Conservation (phyloP, 1,139 yeast species). For the Sugiyamaella grinbergsii region DNA sequence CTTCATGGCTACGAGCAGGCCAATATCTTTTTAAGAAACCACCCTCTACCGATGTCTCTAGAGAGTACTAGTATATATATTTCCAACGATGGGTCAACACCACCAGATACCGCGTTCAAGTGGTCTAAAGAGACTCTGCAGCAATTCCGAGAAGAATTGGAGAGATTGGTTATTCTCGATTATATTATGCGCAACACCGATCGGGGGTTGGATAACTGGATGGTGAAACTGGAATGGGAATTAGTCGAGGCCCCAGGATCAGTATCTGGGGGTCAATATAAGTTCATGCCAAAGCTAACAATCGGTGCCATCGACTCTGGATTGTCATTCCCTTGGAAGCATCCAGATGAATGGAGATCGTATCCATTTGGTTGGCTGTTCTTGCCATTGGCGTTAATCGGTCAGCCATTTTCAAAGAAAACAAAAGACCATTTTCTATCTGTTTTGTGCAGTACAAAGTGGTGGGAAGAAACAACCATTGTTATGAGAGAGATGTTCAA, state of each 20-base stretch:
- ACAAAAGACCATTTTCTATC: constrained; percentile 63
- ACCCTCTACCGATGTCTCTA: constrained; percentile 49
- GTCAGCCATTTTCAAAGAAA: constrained; percentile 62
- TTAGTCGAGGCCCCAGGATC: constrained; percentile 26
- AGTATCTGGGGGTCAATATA: constrained; percentile 19
- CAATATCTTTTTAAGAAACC: constrained; percentile 54
- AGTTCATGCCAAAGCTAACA: constrained; percentile 48
- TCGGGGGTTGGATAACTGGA: constrained; percentile 77
- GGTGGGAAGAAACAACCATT: constrained; percentile 70
- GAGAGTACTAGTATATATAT: constrained; percentile 2
- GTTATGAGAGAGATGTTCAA: constrained; percentile 54
- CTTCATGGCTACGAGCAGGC: constrained; percentile 63
- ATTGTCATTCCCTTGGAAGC: constrained; percentile 78
- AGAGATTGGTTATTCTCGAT: constrained; percentile 69
- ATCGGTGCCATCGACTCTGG: constrained; percentile 81
- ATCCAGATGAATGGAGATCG: constrained; percentile 80
- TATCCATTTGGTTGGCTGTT: constrained; percentile 82
- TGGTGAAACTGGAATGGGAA: constrained; percentile 62
- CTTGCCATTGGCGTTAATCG: constrained; percentile 63
- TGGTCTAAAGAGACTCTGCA: constrained; percentile 58
- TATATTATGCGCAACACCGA: constrained; percentile 77
- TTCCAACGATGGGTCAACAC: constrained; percentile 6
- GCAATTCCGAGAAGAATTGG: constrained; percentile 64
- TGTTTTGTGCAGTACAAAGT: constrained; percentile 57
- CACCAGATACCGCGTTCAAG: constrained; percentile 39